Evolutionary conservation across 768 basidiomycete genomes (phyloP).

Genomic region (Agaricus sinodeliciosus): DNA sequence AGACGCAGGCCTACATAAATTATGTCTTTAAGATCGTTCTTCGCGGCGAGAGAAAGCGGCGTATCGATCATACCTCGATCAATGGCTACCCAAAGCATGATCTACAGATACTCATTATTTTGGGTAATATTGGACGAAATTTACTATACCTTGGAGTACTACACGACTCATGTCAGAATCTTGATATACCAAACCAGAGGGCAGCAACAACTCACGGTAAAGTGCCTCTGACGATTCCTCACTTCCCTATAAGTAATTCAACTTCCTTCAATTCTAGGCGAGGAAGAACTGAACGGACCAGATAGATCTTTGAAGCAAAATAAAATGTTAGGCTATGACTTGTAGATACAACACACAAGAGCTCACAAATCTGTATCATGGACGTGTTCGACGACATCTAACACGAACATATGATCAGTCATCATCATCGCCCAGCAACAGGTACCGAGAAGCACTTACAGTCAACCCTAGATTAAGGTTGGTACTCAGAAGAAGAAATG

Average conservation of each 20-base stretch:
- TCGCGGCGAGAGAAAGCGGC: neutral
- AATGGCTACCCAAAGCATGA: slow-evolving; percentile 96
- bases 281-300: slow-evolving; percentile 46
- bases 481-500: slow-evolving; percentile 1
- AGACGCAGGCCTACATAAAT: slow-evolving; percentile 63
- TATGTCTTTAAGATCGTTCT: neutral
- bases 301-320: slow-evolving; percentile 54
- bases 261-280: neutral
- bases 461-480: slow-evolving; percentile 45
- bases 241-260: slow-evolving; percentile 64
- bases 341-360: neutral
- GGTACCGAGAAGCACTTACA: slow-evolving; percentile 36
- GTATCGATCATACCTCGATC: slow-evolving; percentile 58
- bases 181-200: neutral
- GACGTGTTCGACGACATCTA: slow-evolving; percentile 69
- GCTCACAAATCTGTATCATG: slow-evolving; percentile 77
- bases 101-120: slow-evolving; percentile 27
- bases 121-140: slow-evolving; percentile 6
- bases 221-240: slow-evolving; percentile 75
- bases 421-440: neutral
- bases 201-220: slow-evolving; percentile 51
- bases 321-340: neutral
- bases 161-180: neutral
- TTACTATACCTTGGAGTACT: slow-evolving; percentile 73
- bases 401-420: neutral